phyloP scores from a whole-genome alignment of 2,329 filamentous ascomycete species.

The Chaetomium strumarium region DNA sequence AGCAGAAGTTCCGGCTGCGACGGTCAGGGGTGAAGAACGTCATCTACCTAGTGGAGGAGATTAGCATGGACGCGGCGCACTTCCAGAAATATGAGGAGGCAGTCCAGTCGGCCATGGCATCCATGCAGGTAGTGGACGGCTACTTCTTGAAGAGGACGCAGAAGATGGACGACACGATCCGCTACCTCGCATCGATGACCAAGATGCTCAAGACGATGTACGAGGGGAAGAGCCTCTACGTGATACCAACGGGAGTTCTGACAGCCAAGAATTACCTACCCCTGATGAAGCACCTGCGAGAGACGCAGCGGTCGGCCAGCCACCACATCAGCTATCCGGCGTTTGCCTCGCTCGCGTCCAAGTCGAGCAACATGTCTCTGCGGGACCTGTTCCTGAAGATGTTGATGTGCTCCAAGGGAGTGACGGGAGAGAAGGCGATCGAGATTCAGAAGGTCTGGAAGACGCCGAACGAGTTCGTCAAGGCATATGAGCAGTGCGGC shows the following conservation, averaged over 20 bases:
- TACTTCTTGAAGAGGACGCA: constrained; percentile 73
- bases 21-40: constrained; percentile 70
- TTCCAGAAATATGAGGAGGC: constrained; percentile 57
- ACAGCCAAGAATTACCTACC: constrained; percentile 61
- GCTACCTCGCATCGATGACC: constrained; percentile 69
- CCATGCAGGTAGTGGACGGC: constrained; percentile 70
- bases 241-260: constrained; percentile 62
- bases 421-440: constrained; percentile 71
- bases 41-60: constrained; percentile 73
- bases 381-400: constrained; percentile 76
- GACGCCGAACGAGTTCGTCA: constrained; percentile 65
- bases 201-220: constrained; percentile 60
- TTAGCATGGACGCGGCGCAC: constrained; percentile 50
- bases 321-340: constrained; percentile 64
- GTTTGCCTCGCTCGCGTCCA: constrained; percentile 67
- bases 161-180: constrained; percentile 72
- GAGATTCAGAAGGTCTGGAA: constrained; percentile 76
- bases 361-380: constrained; percentile 67
- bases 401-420: constrained; percentile 72
- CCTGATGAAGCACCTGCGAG: constrained; percentile 53
- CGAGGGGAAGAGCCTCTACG: constrained; percentile 47
- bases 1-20: constrained; percentile 75
- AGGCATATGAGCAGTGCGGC: constrained; percentile 57
- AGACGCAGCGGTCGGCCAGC: constrained; percentile 42
- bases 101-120: constrained; percentile 67